Evolutionary conservation across 345 rosid species (phyloP).

Genomic region (Noccaea bulbosa): DNA sequence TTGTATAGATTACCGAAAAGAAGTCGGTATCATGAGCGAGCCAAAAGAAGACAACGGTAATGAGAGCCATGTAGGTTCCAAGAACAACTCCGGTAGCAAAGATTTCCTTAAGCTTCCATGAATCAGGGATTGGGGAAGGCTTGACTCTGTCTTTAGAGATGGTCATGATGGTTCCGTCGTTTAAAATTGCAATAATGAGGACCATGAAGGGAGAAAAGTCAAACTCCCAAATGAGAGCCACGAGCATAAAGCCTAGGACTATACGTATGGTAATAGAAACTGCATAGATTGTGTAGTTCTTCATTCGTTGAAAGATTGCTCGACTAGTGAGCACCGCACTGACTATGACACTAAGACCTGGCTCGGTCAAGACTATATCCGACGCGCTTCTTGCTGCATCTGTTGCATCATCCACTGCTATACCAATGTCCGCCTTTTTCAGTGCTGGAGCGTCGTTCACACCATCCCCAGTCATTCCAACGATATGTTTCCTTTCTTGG

Average conservation of each 20-base stretch:
- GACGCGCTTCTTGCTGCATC: constrained; percentile 94
- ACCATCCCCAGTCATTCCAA: constrained; percentile 98
- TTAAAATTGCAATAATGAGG: constrained; percentile 79
- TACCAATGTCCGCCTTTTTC: constrained; percentile 91
- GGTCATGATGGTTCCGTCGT: constrained; percentile 92
- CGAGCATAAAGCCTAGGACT: constrained; percentile 83
- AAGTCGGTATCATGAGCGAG: constrained; percentile 65
- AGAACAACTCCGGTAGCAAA: constrained; percentile 84
- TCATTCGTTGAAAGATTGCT: constrained; percentile 95
- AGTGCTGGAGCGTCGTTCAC: constrained; percentile 96
- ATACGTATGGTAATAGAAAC: constrained; percentile 91
- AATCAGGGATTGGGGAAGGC: constrained; percentile 85
- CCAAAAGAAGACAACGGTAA: constrained; percentile 75
- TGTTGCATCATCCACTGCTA: constrained; percentile 94
- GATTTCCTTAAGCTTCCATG: constrained; percentile 91
- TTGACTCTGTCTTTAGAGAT: constrained; percentile 93
- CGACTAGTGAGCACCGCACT: constrained; percentile 92
- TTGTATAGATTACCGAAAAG: constrained; percentile 51
- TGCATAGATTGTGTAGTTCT: constrained; percentile 92
- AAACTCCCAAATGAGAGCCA: constrained; percentile 67
- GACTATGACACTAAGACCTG: constrained; percentile 88
- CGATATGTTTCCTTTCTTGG: constrained; percentile 83
- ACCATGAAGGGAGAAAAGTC: constrained; percentile 92
- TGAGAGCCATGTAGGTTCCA: constrained; percentile 75
- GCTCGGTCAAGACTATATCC: constrained; percentile 88